A percentile compares a stretch with the other conserved stretches of the same genome.
phyloP scores from a whole-genome alignment of 2,329 filamentous ascomycete species.

The Fusarium abutilonis region DNA sequence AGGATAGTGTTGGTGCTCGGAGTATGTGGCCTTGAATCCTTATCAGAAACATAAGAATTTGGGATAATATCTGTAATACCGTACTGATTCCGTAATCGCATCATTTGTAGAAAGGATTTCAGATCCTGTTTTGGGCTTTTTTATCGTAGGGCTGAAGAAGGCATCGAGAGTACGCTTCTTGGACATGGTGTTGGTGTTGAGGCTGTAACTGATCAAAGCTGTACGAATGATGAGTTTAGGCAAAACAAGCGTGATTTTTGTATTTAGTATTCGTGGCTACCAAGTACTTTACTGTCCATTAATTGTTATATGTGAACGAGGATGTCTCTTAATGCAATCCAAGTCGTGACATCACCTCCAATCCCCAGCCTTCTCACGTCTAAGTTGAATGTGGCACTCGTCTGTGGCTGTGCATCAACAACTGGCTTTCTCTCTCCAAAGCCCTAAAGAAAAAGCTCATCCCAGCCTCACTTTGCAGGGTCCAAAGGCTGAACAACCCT shows the following conservation, averaged over 20 bases:
- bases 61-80: neutral
- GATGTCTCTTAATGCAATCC: neutral
- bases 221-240: no score
- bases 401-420: constrained; percentile 33
- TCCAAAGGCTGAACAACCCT: constrained; percentile 19
- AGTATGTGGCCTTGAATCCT: constrained; percentile 41
- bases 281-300: neutral
- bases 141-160: constrained; percentile 64
- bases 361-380: constrained; percentile 22
- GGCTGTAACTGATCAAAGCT: neutral
- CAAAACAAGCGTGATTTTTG: no score
- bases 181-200: constrained; percentile 31
- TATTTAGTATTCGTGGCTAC: neutral
- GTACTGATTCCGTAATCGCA: constrained; percentile 15
- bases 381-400: constrained; percentile 40
- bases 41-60: neutral
- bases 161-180: constrained; percentile 69
- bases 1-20: constrained; percentile 60
- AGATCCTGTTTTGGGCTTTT: constrained; percentile 37
- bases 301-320: constrained; percentile 2
- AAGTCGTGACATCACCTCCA: constrained; percentile 41
- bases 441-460: constrained; percentile 40
- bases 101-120: constrained; percentile 1
- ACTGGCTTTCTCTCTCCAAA: constrained; percentile 13
- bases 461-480: constrained; percentile 43